Evolutionary conservation across 805 yeast species (phyloP), one percentile per base, ranked within the genome.

Genomic region (Suhomyces sp.): DNA sequence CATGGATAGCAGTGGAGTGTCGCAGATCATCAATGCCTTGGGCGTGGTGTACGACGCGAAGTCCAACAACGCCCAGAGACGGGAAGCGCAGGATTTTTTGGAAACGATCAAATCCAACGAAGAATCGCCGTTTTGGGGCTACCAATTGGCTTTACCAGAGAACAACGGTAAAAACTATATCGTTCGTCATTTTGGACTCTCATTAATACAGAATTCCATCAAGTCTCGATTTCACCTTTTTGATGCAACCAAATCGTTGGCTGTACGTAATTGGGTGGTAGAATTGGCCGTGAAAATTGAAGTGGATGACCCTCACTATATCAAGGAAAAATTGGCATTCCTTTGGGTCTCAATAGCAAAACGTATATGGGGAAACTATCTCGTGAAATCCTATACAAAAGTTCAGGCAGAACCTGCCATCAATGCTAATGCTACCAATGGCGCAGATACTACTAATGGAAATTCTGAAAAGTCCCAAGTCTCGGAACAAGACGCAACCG

Each of bases 271-370:
- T 36, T 91, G 97, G 96, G 74, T 90, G 24, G 73, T 87, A 26
- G 95, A 90, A 48, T 72, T 93, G 28, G 78, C 88, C 18, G 68
- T 68, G 21, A 74, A 77, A 31, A 75, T 83, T 1, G 53, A 69
- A 5, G 63, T 63, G n/a, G 58, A 63, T 16, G 97, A 91, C 56
- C 96, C 98, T 5, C 91, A 88, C 57, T 95, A 82, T 51, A 70
- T 93, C 38, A 86, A 82, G 52, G 98, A 90, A 54, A 93, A 93
- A 59, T 54, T 90, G 25, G 95, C 97, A 10, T 83, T 77, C 44
- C 62, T 93, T 17, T 90, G 98, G 97, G 96, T 86, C 0, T 82
- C 85, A 26, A 68, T 93, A 6, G 95, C 96, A 8, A 93, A 93
- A 53, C 72, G 95, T 38, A 73, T 80, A 19, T 93, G 98, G 98